These are phyloP conservation scores for Penicillium longicatenatum DNA, from an alignment of 495 filamentous ascomycete genomes.

Conservation along the genomic window DNA sequence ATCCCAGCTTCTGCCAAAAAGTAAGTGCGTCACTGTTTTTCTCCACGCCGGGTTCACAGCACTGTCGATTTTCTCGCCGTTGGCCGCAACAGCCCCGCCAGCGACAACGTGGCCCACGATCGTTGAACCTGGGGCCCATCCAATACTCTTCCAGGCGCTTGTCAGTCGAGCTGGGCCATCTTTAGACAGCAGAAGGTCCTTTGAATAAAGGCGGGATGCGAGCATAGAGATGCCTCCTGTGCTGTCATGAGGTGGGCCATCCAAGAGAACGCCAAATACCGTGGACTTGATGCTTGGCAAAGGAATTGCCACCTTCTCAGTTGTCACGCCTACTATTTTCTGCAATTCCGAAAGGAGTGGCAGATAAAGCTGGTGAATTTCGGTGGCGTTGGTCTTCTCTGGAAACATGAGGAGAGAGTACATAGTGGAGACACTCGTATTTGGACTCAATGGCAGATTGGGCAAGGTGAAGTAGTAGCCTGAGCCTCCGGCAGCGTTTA, in stretches of 20 bases:
- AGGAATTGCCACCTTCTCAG: conserved; percentile 11
- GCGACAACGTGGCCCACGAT: conserved; percentile 33
- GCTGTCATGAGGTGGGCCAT: conserved; percentile 18
- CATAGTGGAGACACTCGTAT: conserved; percentile 17
- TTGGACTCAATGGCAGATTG: conserved; percentile 17
- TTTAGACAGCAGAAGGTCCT: conserved; percentile 26
- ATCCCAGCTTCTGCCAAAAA: conserved; percentile 18
- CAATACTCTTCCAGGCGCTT: conserved; percentile 23
- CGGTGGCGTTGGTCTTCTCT: conserved; percentile 23
- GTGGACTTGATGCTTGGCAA: conserved; percentile 26
- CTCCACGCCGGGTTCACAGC: conserved; percentile 44
- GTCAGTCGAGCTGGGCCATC: conserved; percentile 29
- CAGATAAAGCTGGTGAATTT: conserved; percentile 19
- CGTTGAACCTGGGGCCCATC: conserved; percentile 8
- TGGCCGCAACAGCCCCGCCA: conserved; percentile 33
- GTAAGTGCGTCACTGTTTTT: conserved; percentile 31
- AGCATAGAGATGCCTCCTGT: conserved; percentile 21
- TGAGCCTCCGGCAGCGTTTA: conserved; percentile 38
- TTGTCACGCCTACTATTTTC: conserved; percentile 16
- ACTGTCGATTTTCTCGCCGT: conserved; percentile 30
- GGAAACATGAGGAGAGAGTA: conserved; percentile 25
- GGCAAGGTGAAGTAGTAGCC: conserved; percentile 42
- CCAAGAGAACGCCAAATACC: conserved; percentile 17
- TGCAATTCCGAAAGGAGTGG: conserved; percentile 22
- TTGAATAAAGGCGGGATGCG: conserved; percentile 35